Base-by-base conservation (phyloP, 2,329 filamentous ascomycete genomes). In the Cladophialophora exuberans region DNA sequence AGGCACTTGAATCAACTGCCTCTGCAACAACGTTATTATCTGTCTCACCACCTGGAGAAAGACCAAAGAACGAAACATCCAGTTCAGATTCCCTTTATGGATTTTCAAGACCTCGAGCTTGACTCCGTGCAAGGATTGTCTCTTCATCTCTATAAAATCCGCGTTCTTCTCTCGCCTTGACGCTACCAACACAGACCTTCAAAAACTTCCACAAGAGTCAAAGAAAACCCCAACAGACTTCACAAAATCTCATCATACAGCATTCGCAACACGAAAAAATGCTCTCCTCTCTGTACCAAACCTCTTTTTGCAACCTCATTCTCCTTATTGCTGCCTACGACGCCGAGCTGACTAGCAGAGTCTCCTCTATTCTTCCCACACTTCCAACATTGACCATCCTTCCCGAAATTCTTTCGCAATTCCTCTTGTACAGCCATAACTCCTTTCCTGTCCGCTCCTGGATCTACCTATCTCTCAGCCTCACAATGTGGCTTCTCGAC, bases 261-360 rank as follows among this genome's bases (percentile, higher is more conserved):
- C n/a, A n/a, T n/a, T n/a, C n/a, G n/a, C n/a, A n/a, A n/a, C n/a
- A n/a, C n/a, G n/a, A n/a, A n/a, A n/a, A n/a, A n/a, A n/a, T n/a
- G n/a, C n/a, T n/a, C n/a, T n/a, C n/a, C n/a, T n/a, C n/a, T n/a
- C n/a, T n/a, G n/a, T n/a, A 31, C 23, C 9, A n/a, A 25, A 11
- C 33, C 33, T 39, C 46, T 23, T 41, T 41, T 18, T 17, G 22
- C 10, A 23, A 18, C 28, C 33, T 49, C 46, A 31, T 49, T 11
- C 4, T 39, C 6, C 46, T 49, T n/a, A 17, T 20, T 38, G 35
- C 33, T n/a, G 31, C 31, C n/a, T 41, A 23, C 35, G 23, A 33
- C 15, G 15, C 39, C 15, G 25, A 26, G 4, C 17, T 41, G 15
- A n/a, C 23, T 9, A 15, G n/a, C 17, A 17, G n/a, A 30, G 17